Conservation (phyloP, 1,284 basidiomycete species). For the Stereum hirsutum region DNA sequence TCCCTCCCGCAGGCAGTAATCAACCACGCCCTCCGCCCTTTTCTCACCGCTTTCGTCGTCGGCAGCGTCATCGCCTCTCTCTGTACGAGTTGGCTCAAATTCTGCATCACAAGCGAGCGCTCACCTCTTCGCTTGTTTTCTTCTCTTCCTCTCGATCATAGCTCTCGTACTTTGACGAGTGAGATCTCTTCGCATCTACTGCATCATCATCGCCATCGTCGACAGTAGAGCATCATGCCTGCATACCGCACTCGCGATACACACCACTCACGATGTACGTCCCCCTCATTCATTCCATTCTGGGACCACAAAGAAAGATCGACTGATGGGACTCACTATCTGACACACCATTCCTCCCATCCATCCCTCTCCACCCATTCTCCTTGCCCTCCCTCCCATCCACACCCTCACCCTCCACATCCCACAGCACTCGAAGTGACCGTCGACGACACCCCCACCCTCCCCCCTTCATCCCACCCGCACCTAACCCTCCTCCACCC, state of each 20-base stretch:
- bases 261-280: slow-evolving; percentile 53
- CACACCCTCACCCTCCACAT: no score
- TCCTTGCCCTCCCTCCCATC: no score
- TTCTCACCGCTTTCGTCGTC: no score
- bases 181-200: slow-evolving; percentile 19
- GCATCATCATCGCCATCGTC: slow-evolving; percentile 16
- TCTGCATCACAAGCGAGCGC: no score
- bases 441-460: slow-evolving; percentile 48
- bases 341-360: no score
- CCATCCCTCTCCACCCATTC: no score
- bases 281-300: slow-evolving; percentile 5
- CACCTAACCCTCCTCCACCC: slow-evolving; percentile 58
- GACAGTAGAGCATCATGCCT: slow-evolving; percentile 50
- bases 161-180: background rate
- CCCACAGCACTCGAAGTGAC: slow-evolving; percentile 61
- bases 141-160: slow-evolving; percentile 18
- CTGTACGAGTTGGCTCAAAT: no score
- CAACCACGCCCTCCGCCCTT: no score
- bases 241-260: slow-evolving; percentile 67
- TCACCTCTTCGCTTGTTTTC: slow-evolving; percentile 7
- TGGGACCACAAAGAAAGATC: slow-evolving; percentile 6
- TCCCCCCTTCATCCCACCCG: no score
- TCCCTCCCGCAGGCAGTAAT: no score
- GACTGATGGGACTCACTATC: slow-evolving; percentile 18
- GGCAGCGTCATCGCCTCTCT: no score